Evolutionary conservation across 208 protist genomes (phyloP).

Genomic region (Trypanosoma lewisi): DNA sequence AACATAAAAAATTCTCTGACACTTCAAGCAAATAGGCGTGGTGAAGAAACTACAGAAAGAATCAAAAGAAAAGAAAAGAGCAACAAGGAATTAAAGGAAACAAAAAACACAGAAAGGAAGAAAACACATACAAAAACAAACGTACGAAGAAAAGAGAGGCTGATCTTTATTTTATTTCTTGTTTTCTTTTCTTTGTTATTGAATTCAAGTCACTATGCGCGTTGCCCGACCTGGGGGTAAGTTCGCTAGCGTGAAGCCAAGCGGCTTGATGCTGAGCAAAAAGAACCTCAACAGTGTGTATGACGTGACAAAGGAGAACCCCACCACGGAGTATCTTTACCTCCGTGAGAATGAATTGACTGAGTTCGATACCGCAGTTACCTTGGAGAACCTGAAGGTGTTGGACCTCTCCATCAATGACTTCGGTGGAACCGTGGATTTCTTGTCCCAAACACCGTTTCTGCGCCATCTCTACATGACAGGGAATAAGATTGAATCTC

Average conservation of each 20-base stretch:
- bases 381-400: conserved; percentile 84
- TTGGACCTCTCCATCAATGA: conserved; percentile 92
- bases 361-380: conserved; percentile 78
- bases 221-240: conserved; percentile 39
- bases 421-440: conserved; percentile 82
- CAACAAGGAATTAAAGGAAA: too few relatives aligned
- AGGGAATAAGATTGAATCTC: conserved; percentile 89
- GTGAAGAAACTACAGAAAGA: neutral
- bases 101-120: too few relatives aligned
- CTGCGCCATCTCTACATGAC: conserved; percentile 92
- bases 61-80: too few relatives aligned
- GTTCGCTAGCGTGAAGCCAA: conserved; percentile 59
- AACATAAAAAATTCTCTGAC: too few relatives aligned
- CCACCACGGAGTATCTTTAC: conserved; percentile 88
- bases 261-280: conserved; percentile 76
- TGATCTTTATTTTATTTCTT: neutral
- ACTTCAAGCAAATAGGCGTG: neutral
- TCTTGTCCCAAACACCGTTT: conserved; percentile 72
- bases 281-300: conserved; percentile 82
- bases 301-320: conserved; percentile 72
- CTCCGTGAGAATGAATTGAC: conserved; percentile 91
- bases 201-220: conserved; percentile 17
- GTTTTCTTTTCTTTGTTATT: conserved; percentile 5
- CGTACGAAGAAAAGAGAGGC: neutral
- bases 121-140: too few relatives aligned